Evolutionary conservation across 768 basidiomycete species (phyloP).

Genomic region (Lactarius indigo): DNA sequence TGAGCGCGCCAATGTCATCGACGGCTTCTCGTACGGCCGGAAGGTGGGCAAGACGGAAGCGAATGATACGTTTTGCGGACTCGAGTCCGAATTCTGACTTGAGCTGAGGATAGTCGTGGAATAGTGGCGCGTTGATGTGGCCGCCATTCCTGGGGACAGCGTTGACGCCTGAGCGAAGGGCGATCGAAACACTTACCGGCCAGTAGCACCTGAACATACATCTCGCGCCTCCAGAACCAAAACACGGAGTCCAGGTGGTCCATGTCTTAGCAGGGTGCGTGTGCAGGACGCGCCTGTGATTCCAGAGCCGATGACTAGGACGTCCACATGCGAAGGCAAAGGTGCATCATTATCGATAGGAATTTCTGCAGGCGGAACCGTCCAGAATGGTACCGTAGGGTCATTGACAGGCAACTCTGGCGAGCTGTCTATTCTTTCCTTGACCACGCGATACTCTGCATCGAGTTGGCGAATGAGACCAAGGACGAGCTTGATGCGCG

Average conservation of each 20-base stretch:
- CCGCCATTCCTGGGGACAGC: constrained; percentile 56
- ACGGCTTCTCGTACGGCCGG: constrained; percentile 46
- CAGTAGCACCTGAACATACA: constrained; percentile 70
- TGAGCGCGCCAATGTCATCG: constrained; percentile 48
- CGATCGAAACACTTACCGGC: constrained; percentile 42
- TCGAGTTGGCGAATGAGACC: background rate
- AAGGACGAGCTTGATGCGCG: constrained; percentile 8
- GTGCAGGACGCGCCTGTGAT: constrained; percentile 67
- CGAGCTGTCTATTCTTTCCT: constrained; percentile 34
- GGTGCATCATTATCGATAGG: constrained; percentile 30
- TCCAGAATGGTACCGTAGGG: constrained; percentile 64
- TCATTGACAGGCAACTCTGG: constrained; percentile 57
- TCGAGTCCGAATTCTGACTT: constrained; percentile 44
- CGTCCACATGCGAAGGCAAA: constrained; percentile 53
- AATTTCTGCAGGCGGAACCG: constrained; percentile 48
- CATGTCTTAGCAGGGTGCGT: constrained; percentile 46
- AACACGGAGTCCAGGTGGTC: constrained; percentile 37
- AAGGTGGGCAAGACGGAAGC: constrained; percentile 61
- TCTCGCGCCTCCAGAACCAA: constrained; percentile 83
- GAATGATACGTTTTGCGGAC: constrained; percentile 50
- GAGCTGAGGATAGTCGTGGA: constrained; percentile 52
- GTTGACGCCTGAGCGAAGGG: no score
- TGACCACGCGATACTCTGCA: constrained; percentile 12
- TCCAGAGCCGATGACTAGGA: constrained; percentile 75
- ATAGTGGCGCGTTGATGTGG: constrained; percentile 58